Evolutionary conservation across 2,329 filamentous ascomycete species (phyloP).

Genomic region (Colletotrichum coccodes): DNA sequence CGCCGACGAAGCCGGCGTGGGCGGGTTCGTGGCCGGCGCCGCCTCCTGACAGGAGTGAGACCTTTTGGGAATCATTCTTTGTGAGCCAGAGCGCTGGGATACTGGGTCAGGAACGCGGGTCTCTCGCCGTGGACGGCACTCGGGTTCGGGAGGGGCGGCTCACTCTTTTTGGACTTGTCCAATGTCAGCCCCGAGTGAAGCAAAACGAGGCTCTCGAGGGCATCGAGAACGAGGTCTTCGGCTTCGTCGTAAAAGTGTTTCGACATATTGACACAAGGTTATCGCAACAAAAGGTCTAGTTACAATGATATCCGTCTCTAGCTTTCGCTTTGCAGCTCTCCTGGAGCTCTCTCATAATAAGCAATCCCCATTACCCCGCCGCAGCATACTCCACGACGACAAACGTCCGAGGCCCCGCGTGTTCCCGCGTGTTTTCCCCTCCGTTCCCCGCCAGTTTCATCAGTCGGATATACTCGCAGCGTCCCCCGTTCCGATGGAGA

Average conservation of each 20-base stretch:
- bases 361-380: neutral
- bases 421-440: neutral
- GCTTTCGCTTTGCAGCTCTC: neutral
- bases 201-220: slow-evolving; percentile 20
- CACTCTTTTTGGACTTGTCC: slow-evolving; percentile 50
- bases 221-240: slow-evolving; percentile 27
- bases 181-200: slow-evolving; percentile 66
- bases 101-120: no score
- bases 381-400: neutral
- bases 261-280: slow-evolving; percentile 4
- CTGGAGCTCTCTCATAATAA: slow-evolving; percentile 9
- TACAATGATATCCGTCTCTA: neutral
- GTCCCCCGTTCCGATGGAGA: neutral
- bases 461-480: neutral
- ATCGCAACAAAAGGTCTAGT: neutral
- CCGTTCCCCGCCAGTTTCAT: neutral
- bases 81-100: slow-evolving; percentile 25
- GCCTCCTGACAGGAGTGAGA: slow-evolving; percentile 60
- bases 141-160: neutral
- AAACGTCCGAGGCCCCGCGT: slow-evolving; percentile 11
- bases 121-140: no score
- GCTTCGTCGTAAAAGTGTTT: slow-evolving; percentile 30
- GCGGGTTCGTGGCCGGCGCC: slow-evolving; percentile 74
- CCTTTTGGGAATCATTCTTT: slow-evolving; percentile 41
- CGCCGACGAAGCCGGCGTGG: slow-evolving; percentile 71